These are phyloP conservation scores for Dipteronia sinensis DNA, from an alignment of 345 rosid genomes.

Conservation along the genomic window DNA sequence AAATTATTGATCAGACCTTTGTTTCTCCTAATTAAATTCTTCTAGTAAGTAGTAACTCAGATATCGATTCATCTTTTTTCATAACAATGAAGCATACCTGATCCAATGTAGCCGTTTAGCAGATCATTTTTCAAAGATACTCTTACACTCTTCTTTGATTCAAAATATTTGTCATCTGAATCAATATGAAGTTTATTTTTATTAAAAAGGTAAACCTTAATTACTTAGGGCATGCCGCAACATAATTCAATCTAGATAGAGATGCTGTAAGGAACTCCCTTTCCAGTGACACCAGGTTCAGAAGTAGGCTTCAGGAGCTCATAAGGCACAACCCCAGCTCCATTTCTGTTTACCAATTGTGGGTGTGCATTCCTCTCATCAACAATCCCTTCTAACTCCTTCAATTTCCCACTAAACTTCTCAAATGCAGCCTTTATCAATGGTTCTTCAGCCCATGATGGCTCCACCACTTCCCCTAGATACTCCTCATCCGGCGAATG, in stretches of 20 bases:
- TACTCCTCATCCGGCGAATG: constrained; percentile 64
- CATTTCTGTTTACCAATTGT: constrained; percentile 37
- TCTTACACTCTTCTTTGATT: too few species aligned
- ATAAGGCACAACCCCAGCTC: constrained; percentile 48
- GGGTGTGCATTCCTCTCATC: constrained; percentile 39
- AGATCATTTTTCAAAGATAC: too few species aligned
- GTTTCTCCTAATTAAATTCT: too few species aligned
- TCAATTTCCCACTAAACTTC: constrained; percentile 35
- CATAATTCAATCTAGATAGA: constrained; percentile 9
- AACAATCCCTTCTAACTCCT: constrained; percentile 38
- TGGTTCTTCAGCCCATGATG: constrained; percentile 38
- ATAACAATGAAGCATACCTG: neutral
- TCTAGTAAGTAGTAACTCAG: too few species aligned
- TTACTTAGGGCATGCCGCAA: too few species aligned
- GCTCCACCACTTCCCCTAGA: constrained; percentile 37
- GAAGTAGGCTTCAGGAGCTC: constrained; percentile 49
- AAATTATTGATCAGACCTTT: too few species aligned
- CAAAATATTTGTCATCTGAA: too few species aligned
- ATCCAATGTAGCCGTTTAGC: neutral
- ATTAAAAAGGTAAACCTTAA: too few species aligned
- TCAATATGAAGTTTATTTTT: too few species aligned
- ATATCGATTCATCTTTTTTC: neutral
- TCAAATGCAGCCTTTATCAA: constrained; percentile 37
- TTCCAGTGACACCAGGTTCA: constrained; percentile 49
- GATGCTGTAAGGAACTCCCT: constrained; percentile 43